Evolutionary conservation across 1,139 yeast genomes (phyloP), one percentile per base, ranked within the genome.

Genomic region (Protomyces arabidopsidicola): DNA sequence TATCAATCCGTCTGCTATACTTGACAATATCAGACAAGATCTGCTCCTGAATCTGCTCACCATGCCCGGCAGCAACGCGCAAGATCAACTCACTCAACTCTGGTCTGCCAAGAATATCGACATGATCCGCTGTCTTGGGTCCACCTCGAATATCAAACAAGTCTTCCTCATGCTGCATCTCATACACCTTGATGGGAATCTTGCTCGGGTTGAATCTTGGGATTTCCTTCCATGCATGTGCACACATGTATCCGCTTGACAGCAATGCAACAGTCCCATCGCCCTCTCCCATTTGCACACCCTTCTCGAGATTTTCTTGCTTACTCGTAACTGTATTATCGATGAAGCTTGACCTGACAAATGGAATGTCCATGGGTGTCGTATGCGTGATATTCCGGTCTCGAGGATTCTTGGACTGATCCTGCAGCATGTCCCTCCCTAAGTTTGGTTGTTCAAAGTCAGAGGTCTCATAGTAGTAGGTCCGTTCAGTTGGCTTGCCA

Each of bases 71-170:
- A 2, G 91, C 97, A 24, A 93, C 91, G 67, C 83, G 82, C 65
- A 93, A 78, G 4, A 93, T 79, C 71, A 91, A 77, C 72, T 93
- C 72, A 73, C 93, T 93, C 73, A 93, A 78, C 72, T 87, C 96
- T 0, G 97, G 90, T 66, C 96, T 85, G 0, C 98, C 98, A 58
- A 93, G 79, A 65, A 93, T 90, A 74, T 95, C 98, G 27, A 93
- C 98, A 75, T 93, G 98, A 71, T 93, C 98, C 0, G 98, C 97
- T 1, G 98, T 93, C 72, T 88, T 88, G 24, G 97, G 96, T 3
- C 98, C 98, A 22, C 98, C 98, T 69, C 98, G 82, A 59, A 93
- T 87, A 76, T 95, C 98, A 72, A 87, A 90, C 70, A 89, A 78
- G 72, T 89, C 96, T 0, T 98, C 98, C 72, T 90, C 96, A 72